Evolutionary conservation across 2,329 filamentous ascomycete genomes (phyloP).

Genomic region (Ceratocystis colombiana): DNA sequence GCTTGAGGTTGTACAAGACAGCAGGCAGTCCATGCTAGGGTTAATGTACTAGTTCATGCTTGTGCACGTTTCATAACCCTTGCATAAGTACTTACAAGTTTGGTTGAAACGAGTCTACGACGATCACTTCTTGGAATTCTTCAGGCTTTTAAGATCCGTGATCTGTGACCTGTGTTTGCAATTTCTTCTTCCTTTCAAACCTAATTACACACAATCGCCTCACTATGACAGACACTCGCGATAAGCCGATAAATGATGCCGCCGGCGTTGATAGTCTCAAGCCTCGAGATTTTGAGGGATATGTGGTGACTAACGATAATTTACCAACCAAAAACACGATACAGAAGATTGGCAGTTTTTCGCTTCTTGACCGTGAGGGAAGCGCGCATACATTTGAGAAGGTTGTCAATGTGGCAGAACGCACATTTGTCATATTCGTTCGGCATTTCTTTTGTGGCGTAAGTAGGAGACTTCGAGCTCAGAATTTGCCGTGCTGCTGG

Average conservation of each 20-base stretch:
- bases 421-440: conserved; percentile 62
- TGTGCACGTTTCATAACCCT: not conserved
- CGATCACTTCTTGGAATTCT: not conserved
- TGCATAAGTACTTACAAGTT: not conserved
- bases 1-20: not conserved
- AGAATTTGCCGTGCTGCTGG: too few relatives aligned
- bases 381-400: conserved; percentile 51
- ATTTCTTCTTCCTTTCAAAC: not conserved
- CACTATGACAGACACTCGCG: not conserved
- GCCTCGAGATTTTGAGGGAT: conserved; percentile 46
- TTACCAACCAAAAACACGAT: conserved; percentile 43
- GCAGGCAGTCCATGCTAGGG: not conserved
- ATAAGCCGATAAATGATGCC: not conserved
- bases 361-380: conserved; percentile 52
- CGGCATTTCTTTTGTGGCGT: conserved; percentile 75
- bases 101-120: not conserved
- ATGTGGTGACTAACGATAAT: conserved; percentile 46
- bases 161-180: not conserved
- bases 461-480: conserved; percentile 33
- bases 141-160: not conserved
- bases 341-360: conserved; percentile 43
- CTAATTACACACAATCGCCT: not conserved
- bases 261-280: conserved; percentile 34
- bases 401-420: conserved; percentile 47
- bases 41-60: not conserved